These are phyloP conservation scores for Theileria annulata DNA, from an alignment of 169 alveolate species.

Conservation along the genomic window DNA sequence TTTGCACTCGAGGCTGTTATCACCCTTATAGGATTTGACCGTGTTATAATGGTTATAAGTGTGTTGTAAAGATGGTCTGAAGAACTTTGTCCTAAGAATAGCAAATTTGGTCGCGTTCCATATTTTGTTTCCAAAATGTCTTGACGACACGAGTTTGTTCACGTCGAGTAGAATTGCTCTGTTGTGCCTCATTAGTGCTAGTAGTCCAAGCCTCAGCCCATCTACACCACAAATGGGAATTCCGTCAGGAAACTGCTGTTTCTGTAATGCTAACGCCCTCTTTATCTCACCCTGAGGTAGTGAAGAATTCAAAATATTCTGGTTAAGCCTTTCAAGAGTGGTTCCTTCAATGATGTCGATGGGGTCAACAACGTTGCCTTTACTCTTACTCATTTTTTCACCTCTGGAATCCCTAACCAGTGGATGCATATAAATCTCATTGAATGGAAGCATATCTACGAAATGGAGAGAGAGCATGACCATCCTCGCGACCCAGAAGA, in stretches of 20 bases:
- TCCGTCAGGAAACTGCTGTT: constrained; percentile 97
- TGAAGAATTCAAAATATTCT: constrained; percentile 89
- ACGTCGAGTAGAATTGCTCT: constrained; percentile 95
- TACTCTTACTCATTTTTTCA: constrained; percentile 96
- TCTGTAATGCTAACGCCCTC: constrained; percentile 87
- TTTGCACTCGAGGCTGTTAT: constrained; percentile 29
- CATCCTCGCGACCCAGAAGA: constrained; percentile 99
- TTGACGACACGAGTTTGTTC: constrained; percentile 94
- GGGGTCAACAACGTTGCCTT: constrained; percentile 99
- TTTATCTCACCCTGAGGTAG: constrained; percentile 90
- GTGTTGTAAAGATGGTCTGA: constrained; percentile 4
- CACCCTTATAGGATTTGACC: constrained; percentile 31
- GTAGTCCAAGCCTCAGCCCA: constrained; percentile 95
- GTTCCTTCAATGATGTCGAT: constrained; percentile 96
- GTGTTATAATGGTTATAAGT: neutral
- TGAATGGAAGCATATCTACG: constrained; percentile 95
- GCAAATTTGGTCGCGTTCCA: constrained; percentile 97
- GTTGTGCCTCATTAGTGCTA: constrained; percentile 92
- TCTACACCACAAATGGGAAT: constrained; percentile 99
- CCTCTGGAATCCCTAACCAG: constrained; percentile 98
- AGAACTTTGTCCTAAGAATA: constrained; percentile 41
- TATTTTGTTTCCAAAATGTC: constrained; percentile 97
- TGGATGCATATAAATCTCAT: constrained; percentile 96
- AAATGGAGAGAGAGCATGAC: constrained; percentile 95
- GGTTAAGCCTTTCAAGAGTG: constrained; percentile 84